These are phyloP conservation scores for Babesia bigemina DNA, from an alignment of 169 alveolate species.

Conservation along the genomic window DNA sequence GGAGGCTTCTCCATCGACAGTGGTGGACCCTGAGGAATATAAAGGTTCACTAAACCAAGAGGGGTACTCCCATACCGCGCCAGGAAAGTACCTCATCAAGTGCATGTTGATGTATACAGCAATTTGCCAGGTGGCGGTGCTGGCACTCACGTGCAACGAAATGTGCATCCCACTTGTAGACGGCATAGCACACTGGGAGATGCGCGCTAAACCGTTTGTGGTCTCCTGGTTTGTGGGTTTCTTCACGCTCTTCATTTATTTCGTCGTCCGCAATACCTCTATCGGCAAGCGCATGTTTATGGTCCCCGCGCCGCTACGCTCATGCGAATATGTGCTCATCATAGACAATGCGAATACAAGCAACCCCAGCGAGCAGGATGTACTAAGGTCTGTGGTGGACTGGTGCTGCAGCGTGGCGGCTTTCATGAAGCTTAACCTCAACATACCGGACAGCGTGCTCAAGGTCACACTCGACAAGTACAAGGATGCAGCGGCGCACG, in stretches of 20 bases:
- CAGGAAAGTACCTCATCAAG: slow-evolving; percentile 42
- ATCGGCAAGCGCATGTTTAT: slow-evolving; percentile 64
- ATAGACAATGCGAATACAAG: slow-evolving; percentile 53
- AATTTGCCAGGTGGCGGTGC: slow-evolving; percentile 70
- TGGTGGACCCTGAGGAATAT: background rate
- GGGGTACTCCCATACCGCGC: slow-evolving; percentile 57
- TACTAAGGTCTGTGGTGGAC: slow-evolving; percentile 32
- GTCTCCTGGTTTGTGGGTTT: slow-evolving; percentile 63
- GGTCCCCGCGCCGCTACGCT: slow-evolving; percentile 29
- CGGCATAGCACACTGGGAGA: slow-evolving; percentile 73
- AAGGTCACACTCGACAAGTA: slow-evolving; percentile 64
- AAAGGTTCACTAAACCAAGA: slow-evolving; percentile 30
- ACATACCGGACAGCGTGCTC: slow-evolving; percentile 61
- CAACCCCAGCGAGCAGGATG: slow-evolving; percentile 62
- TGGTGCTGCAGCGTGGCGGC: slow-evolving; percentile 46
- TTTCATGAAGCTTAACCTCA: slow-evolving; percentile 46
- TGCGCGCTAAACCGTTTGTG: slow-evolving; percentile 70
- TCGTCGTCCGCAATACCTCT: slow-evolving; percentile 49
- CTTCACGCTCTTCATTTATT: slow-evolving; percentile 36
- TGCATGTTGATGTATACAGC: slow-evolving; percentile 40
- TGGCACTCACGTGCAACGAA: slow-evolving; percentile 71
- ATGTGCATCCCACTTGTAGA: slow-evolving; percentile 70
- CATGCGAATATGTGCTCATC: slow-evolving; percentile 45
- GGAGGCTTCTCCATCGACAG: slow-evolving; percentile 5
- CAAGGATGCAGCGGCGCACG: slow-evolving; percentile 40